These are phyloP conservation scores for Myxozyma vanderwaltii DNA, from an alignment of 805 yeast species.

Conservation along the genomic window DNA sequence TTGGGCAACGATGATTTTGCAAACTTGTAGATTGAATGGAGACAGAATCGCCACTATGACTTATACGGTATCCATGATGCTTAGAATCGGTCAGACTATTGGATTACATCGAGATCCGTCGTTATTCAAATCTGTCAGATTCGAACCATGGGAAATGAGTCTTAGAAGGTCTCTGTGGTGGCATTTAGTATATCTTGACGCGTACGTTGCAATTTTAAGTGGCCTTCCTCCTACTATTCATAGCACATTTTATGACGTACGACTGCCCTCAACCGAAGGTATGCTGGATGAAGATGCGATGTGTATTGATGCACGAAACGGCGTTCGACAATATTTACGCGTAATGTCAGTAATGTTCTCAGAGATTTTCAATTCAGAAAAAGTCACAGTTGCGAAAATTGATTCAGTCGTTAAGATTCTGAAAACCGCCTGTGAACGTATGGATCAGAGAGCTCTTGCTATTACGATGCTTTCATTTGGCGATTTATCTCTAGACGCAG, in stretches of 20 bases:
- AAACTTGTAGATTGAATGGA: not conserved
- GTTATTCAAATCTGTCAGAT: not conserved
- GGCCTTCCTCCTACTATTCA: conserved; percentile 12
- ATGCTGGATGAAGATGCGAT: conserved; percentile 16
- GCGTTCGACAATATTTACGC: not conserved
- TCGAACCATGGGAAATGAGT: conserved; percentile 2
- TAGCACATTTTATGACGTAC: not conserved
- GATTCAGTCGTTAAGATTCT: not conserved
- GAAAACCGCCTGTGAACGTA: not conserved
- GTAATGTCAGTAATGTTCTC: not conserved
- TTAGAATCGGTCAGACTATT: conserved; percentile 7
- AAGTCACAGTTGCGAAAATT: not conserved
- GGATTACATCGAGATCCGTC: conserved; percentile 17
- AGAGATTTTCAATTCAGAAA: not conserved
- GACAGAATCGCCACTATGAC: not conserved
- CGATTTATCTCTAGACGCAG: not conserved
- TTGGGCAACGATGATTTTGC: conserved; percentile 6
- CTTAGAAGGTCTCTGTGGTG: conserved; percentile 8
- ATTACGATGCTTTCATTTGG: conserved; percentile 1
- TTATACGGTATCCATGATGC: conserved; percentile 4
- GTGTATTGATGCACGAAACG: conserved; percentile 10
- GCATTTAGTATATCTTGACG: conserved; percentile 6
- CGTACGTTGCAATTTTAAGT: not conserved
- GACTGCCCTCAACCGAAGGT: not conserved
- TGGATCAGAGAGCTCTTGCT: conserved; percentile 1